Conservation (phyloP, 805 yeast genomes). For the Candida piceae region DNA sequence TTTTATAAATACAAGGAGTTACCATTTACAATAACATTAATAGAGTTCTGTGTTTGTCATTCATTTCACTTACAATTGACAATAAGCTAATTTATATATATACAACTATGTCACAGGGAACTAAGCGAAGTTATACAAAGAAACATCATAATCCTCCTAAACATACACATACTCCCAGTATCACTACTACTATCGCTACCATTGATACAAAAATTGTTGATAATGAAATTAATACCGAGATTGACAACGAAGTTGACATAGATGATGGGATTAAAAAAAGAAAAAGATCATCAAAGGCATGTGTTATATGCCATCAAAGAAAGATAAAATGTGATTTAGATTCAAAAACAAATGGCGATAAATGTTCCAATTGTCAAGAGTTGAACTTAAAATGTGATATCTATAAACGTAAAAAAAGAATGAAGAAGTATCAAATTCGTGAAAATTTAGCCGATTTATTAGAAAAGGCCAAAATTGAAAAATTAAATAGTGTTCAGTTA, state of each 20-base stretch:
- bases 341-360: conserved; percentile 50
- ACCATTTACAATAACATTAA: background rate
- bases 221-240: background rate
- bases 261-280: conserved; percentile 27
- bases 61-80: too few species aligned
- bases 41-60: too few species aligned
- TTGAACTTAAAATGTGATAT: conserved; percentile 25
- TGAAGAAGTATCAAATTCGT: conserved; percentile 12
- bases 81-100: too few species aligned
- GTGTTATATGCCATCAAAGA: conserved; percentile 64
- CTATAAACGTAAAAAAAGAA: conserved; percentile 42
- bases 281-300: conserved; percentile 65
- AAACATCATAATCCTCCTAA: too few species aligned
- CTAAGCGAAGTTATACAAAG: too few species aligned
- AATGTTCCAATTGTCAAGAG: conserved; percentile 35
- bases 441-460: conserved; percentile 9
- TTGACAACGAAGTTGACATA: background rate
- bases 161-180: too few species aligned
- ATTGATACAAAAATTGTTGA: background rate
- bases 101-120: too few species aligned
- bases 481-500: conserved; percentile 8
- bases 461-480: conserved; percentile 7
- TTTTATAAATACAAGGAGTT: too few species aligned
- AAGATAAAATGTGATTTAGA: conserved; percentile 71
- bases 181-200: too few species aligned